Evolutionary conservation across 768 basidiomycete species (phyloP).

Genomic region (Mycena albidolilacea): DNA sequence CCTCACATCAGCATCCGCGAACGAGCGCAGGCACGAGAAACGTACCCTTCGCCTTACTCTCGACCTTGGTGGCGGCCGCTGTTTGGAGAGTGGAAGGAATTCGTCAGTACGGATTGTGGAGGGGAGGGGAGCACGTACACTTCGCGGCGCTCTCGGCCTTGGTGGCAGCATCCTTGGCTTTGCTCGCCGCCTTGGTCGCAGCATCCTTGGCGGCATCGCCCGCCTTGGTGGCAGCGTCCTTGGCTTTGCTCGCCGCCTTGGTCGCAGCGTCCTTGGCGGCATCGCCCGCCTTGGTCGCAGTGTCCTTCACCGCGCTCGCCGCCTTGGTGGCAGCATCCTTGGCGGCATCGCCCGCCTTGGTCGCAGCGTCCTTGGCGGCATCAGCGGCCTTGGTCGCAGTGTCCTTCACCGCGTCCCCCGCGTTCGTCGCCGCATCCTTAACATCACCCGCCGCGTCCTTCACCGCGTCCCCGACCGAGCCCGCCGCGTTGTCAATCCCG

Average conservation of each 20-base stretch:
- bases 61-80: not conserved
- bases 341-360: not conserved
- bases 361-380: slow-evolving; percentile 16
- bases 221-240: not conserved
- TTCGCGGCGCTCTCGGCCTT: too few species aligned
- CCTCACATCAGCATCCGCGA: too few species aligned
- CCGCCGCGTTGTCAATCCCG: slow-evolving; percentile 13
- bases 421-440: not conserved
- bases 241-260: not conserved
- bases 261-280: not conserved
- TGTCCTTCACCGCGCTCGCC: not conserved
- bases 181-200: not conserved
- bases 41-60: not conserved
- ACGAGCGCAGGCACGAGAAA: too few species aligned
- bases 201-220: too few species aligned
- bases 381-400: slow-evolving; percentile 8
- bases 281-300: too few species aligned
- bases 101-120: too few species aligned
- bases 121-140: too few species aligned
- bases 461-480: not conserved
- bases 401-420: not conserved
- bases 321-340: not conserved
- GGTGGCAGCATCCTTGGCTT: slow-evolving; percentile 10
- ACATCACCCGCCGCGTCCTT: not conserved
- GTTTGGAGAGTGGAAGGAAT: too few species aligned